Base-by-base conservation (phyloP, 805 yeast genomes). In the Metschnikowia drakensbergensis region DNA sequence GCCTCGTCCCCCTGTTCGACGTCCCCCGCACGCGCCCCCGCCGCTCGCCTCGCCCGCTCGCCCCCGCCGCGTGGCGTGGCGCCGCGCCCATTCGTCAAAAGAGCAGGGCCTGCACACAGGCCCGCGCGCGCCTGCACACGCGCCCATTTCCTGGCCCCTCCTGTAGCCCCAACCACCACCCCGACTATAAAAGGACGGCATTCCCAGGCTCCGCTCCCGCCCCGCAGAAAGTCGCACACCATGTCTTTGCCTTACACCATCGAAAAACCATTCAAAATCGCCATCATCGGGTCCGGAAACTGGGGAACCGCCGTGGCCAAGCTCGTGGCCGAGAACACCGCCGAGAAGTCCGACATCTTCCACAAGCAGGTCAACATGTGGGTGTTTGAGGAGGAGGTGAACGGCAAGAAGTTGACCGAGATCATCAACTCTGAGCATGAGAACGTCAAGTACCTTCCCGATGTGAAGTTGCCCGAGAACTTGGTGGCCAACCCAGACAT, bases 271-370 rank as follows among this genome's bases (percentile, higher is more conserved):
- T 71, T 70, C 62, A 67, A 55, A 52, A 60, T 73, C 45, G 68
- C 73, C 56, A 71, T 73, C 46, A 67, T 73, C 46, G 77, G 77
- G 13, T 70, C 75, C 17, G 77, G 77, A 34, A 73, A 72, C 59
- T 73, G 77, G 77, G 77, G 77, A 27, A 72, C 77, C 37, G 72
- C 77, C 39, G 71, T 73, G 28, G 76, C 77, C 51, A 73, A 72
- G 60, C 64, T 73, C 29, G 56, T 73, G 39, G 74, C 77, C 10
- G 77, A 73, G 57, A 73, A 73, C 62, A 61, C 75, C 33, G 59
- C 59, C 31, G 66, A 63, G 30, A 68, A 69, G 58, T 72, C 76
- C 2, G 65, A 66, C 41, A 54, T 71, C 38, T 73, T 73, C 58
- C 56, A 57, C 25, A 67, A 61, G 46, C 58, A 68, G 38, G 75